Evolutionary conservation across 75 land plant species (phyloP).

Genomic region (Pinus albicaulis): DNA sequence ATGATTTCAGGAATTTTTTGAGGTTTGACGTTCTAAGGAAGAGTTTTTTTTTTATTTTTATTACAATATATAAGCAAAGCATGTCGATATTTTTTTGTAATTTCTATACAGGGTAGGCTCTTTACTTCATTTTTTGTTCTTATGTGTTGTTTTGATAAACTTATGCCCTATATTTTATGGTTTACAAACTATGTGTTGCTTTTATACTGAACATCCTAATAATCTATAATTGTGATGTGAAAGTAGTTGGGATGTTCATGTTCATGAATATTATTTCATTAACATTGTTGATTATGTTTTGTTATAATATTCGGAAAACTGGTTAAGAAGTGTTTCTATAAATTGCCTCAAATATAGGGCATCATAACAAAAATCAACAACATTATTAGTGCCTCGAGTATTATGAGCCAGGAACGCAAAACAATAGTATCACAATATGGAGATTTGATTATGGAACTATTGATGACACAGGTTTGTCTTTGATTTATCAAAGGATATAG

Average conservation of each 20-base stretch:
- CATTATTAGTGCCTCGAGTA: conserved; percentile 55
- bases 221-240: neutral
- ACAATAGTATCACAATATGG: conserved; percentile 49
- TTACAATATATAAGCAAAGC: too few relatives aligned
- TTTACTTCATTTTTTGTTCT: too few relatives aligned
- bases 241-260: neutral
- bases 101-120: too few relatives aligned
- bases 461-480: conserved; percentile 36
- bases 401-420: conserved; percentile 51
- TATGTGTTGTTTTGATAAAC: too few relatives aligned
- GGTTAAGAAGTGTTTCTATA: neutral
- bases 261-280: neutral
- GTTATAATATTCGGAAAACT: neutral
- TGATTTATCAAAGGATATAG: neutral
- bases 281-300: conserved; percentile 1
- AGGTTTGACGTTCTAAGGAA: too few relatives aligned
- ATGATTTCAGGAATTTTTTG: too few relatives aligned
- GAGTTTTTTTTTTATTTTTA: too few relatives aligned
- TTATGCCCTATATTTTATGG: too few relatives aligned
- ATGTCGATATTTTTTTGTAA: too few relatives aligned
- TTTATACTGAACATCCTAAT: too few relatives aligned
- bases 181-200: too few relatives aligned
- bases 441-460: conserved; percentile 39
- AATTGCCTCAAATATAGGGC: conserved; percentile 20
- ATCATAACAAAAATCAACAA: conserved; percentile 48